These are phyloP conservation scores for Kalanchoe fedtschenkoi DNA, from an alignment of 164 flowering plant genomes.

Conservation along the genomic window DNA sequence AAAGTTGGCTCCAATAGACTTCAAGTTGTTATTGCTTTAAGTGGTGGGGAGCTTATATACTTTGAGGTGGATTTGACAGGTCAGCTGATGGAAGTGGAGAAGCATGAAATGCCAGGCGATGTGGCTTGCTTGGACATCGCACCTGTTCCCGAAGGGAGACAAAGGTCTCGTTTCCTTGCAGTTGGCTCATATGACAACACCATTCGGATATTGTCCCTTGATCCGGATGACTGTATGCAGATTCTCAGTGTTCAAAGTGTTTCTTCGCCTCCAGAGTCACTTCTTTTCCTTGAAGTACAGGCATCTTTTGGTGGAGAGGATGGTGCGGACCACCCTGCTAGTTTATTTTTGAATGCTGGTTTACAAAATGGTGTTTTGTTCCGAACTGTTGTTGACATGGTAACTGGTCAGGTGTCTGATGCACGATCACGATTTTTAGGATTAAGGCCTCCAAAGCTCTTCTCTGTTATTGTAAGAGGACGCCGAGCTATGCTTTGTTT, in stretches of 20 bases:
- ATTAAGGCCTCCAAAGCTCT: conserved; percentile 84
- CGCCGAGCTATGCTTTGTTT: conserved; percentile 90
- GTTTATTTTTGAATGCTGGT: conserved; percentile 93
- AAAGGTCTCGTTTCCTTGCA: conserved; percentile 93
- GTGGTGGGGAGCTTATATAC: conserved; percentile 96
- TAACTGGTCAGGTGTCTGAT: conserved; percentile 95
- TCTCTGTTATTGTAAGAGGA: conserved; percentile 71
- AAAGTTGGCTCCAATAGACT: conserved; percentile 96
- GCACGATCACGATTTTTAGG: conserved; percentile 94
- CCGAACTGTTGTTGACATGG: conserved; percentile 97
- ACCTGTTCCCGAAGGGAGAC: conserved; percentile 98
- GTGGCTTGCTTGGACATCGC: conserved; percentile 98
- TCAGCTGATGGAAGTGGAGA: conserved; percentile 92
- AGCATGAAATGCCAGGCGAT: conserved; percentile 97
- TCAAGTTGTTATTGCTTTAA: conserved; percentile 91
- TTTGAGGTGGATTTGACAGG: conserved; percentile 96
- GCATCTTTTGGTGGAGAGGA: conserved; percentile 94
- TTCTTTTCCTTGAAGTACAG: conserved; percentile 94
- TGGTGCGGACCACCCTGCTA: conserved; percentile 99
- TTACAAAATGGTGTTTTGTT: conserved; percentile 87
- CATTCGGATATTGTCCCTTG: conserved; percentile 82
- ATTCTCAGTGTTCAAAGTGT: conserved; percentile 89
- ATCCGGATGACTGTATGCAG: conserved; percentile 98
- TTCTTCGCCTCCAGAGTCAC: conserved; percentile 89
- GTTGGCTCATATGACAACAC: conserved; percentile 98